Evolutionary conservation across 2,329 filamentous ascomycete species (phyloP).

Genomic region (Ophiosphaerella herpotricha): DNA sequence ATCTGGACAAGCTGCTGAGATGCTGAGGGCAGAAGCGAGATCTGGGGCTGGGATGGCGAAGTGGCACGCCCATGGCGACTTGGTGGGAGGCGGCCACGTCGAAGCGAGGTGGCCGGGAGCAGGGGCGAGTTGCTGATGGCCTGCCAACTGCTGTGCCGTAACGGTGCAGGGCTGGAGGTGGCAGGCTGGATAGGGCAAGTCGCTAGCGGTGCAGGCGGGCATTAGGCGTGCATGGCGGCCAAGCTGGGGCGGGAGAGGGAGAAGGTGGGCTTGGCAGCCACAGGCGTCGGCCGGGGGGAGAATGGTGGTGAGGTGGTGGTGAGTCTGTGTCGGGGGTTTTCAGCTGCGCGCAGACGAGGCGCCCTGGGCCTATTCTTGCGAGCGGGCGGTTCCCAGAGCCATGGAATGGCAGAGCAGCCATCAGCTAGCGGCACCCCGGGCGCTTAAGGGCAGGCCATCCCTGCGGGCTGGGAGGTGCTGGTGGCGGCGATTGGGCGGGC

Average conservation of each 20-base stretch:
- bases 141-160: conserved; percentile 24
- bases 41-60: no score
- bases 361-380: not conserved
- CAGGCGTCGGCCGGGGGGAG: no score
- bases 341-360: not conserved
- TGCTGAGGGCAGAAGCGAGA: not conserved
- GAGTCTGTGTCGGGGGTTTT: no score
- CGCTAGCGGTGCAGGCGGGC: conserved; percentile 14
- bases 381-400: conserved; percentile 1
- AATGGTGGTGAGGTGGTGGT: no score
- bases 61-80: conserved; percentile 17
- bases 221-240: conserved; percentile 24
- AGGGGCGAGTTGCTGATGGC: conserved; percentile 10
- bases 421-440: no score
- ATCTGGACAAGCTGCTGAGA: not conserved
- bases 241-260: not conserved
- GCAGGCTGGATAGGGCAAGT: conserved; percentile 8
- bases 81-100: conserved; percentile 37
- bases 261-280: conserved; percentile 9
- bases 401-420: no score
- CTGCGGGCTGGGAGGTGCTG: conserved; percentile 6
- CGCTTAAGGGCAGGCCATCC: no score
- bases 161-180: conserved; percentile 22
- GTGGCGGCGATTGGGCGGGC: no score
- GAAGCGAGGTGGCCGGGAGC: conserved; percentile 9